phyloP scores from a whole-genome alignment of 345 rosid genomes.

The Eucalyptus polyanthemos region DNA sequence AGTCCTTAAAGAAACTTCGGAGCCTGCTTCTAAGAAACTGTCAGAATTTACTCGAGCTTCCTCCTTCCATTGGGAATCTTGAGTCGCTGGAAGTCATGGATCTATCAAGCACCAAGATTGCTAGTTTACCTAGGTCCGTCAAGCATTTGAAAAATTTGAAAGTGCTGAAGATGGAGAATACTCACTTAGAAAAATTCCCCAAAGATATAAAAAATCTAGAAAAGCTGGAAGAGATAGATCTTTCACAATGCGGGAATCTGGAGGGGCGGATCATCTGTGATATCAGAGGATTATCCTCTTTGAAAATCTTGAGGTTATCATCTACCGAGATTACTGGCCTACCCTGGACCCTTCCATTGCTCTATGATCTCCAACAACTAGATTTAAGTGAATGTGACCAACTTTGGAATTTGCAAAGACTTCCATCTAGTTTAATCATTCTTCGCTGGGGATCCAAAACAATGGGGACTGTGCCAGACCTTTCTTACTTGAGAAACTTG shows the following conservation, averaged over 20 bases:
- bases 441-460: too few species aligned
- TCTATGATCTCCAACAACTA: background rate
- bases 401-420: fast-evolving
- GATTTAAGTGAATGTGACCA: background rate
- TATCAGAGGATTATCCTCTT: background rate
- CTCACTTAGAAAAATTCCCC: background rate
- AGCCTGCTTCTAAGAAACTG: background rate
- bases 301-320: background rate
- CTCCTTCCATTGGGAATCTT: background rate
- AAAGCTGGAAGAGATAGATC: background rate
- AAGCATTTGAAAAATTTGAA: background rate
- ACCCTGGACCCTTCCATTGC: background rate
- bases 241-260: background rate
- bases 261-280: background rate
- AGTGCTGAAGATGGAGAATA: background rate
- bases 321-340: background rate
- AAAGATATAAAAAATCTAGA: too few species aligned
- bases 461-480: fast-evolving
- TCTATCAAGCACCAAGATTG: background rate
- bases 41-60: background rate
- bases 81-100: background rate
- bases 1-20: background rate
- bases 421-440: too few species aligned
- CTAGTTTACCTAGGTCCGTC: background rate
- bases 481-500: too few species aligned